Percentiles rank a stretch among this genome's conserved stretches.
Conservation (phyloP, 2,329 filamentous ascomycete species). For the Fusarium pininemorale region DNA sequence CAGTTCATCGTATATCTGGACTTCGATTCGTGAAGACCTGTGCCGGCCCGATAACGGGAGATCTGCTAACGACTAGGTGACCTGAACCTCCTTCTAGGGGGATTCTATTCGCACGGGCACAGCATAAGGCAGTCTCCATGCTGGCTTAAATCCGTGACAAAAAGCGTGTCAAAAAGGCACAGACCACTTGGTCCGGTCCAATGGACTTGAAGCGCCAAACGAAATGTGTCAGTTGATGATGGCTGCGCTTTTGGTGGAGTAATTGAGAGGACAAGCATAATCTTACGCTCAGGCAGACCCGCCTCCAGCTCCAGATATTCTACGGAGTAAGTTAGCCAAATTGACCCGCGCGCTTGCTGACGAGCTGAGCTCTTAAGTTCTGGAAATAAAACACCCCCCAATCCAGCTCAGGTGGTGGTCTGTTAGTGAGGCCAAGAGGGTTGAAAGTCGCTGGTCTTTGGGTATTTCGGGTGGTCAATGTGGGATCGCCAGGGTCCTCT, state of each 20-base stretch:
- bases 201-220: constrained; percentile 15
- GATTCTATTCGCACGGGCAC: constrained; percentile 19
- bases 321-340: background rate
- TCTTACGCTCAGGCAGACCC: constrained; percentile 29
- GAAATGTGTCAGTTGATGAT: constrained; percentile 40
- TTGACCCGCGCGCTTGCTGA: constrained; percentile 11
- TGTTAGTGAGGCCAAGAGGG: constrained; percentile 27
- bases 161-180: constrained; percentile 30
- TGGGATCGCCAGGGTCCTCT: constrained; percentile 42
- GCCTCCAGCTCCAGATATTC: constrained; percentile 28
- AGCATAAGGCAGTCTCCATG: constrained; percentile 13
- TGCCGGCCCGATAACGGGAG: constrained; percentile 39
- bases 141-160: constrained; percentile 20
- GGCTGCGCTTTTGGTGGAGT: constrained; percentile 18
- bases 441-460: constrained; percentile 11
- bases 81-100: constrained; percentile 15
- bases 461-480: background rate
- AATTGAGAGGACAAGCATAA: constrained; percentile 18
- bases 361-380: constrained; percentile 2
- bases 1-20: constrained; percentile 39
- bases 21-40: constrained; percentile 22
- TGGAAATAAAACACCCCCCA: background rate
- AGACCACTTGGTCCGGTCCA: constrained; percentile 24
- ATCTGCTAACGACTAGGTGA: constrained; percentile 31
- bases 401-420: constrained; percentile 14